Evolutionary conservation across 192 early-diverging fungal genomes (phyloP), one percentile per base, ranked within the genome.

Genomic region (Coemansia sp.): DNA sequence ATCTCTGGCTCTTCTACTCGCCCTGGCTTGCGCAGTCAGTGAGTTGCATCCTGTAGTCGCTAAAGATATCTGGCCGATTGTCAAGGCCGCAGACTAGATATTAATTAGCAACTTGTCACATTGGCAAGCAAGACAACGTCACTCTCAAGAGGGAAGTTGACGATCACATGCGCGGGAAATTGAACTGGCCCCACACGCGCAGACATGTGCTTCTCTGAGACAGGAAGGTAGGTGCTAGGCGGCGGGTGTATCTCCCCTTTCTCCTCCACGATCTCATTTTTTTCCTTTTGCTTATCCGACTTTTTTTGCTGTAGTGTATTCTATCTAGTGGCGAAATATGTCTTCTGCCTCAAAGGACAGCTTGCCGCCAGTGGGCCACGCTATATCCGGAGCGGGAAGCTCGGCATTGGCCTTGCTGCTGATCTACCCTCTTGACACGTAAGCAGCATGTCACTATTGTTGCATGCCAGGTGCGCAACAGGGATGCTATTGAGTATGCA

Each of bases 391-490:
- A 14, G 89, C 96, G 10, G 84, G 91, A 31, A 94, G 96, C 57
- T 94, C 96, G 17, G 92, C 94, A 67, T 91, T 97, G 56, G 95
- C 97, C 17, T 88, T 97, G 70, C 83, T 91, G 24, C 80, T 94
- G 42, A 92, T 94, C 39, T 99, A 97, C 82, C 97, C 97, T 14
- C 88, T 98, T 25, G 97, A 99, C 77, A 97, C 80, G 81, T 81
- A 70, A 58, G 68, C 65, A 32, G 5, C n/a, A n/a, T n/a, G n/a
- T 31, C 14, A 17, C 11, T 15, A 12, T 15, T n/a, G 0, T 29
- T 6, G 27, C n/a, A n/a, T n/a, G n/a, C n/a, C n/a, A n/a, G 22
- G 25, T 31, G 29, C 6, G 49, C 5, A 25, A 53, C 14, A 2
- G 11, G 31, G 36, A 31, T 29, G 10, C 5, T 46, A 27, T 31